Conservation (phyloP, 2,329 filamentous ascomycete genomes). For the Fusarium brachygibbosum region DNA sequence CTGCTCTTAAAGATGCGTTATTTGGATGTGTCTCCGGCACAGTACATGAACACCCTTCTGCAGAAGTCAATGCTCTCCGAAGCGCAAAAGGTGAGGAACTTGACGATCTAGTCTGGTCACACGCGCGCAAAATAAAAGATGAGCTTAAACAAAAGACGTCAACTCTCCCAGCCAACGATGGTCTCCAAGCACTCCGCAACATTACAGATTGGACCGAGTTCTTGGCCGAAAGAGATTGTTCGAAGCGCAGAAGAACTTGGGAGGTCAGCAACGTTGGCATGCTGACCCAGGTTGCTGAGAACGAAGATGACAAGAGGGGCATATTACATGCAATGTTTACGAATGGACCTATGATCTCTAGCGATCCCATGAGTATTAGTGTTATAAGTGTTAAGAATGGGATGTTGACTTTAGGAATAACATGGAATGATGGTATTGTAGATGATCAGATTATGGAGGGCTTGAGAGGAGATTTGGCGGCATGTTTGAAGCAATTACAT, state of each 20-base stretch:
- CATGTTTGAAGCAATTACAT: constrained; percentile 33
- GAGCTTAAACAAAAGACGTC: constrained; percentile 53
- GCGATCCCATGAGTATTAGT: constrained; percentile 61
- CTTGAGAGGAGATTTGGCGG: constrained; percentile 55
- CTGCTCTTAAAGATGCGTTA: constrained; percentile 53
- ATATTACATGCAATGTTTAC: constrained; percentile 64
- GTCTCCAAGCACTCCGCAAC: constrained; percentile 57
- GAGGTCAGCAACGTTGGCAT: constrained; percentile 67
- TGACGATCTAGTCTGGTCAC: constrained; percentile 58
- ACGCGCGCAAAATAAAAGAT: constrained; percentile 54
- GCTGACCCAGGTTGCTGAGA: constrained; percentile 1
- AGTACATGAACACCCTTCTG: constrained; percentile 49
- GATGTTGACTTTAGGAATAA: constrained; percentile 58
- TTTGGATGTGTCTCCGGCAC: constrained; percentile 58
- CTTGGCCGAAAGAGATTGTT: constrained; percentile 59
- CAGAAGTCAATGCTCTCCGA: constrained; percentile 48
- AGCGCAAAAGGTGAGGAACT: constrained; percentile 28
- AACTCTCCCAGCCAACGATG: constrained; percentile 59
- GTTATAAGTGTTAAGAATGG: constrained; percentile 61
- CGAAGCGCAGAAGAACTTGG: constrained; percentile 60
- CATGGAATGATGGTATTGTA: constrained; percentile 63
- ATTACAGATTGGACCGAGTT: constrained; percentile 60
- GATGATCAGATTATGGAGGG: constrained; percentile 55
- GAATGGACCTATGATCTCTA: constrained; percentile 61
- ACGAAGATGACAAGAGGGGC: constrained; percentile 45